phyloP scores from a whole-genome alignment of 1,139 yeast genomes.

The Geotrichum australiense region DNA sequence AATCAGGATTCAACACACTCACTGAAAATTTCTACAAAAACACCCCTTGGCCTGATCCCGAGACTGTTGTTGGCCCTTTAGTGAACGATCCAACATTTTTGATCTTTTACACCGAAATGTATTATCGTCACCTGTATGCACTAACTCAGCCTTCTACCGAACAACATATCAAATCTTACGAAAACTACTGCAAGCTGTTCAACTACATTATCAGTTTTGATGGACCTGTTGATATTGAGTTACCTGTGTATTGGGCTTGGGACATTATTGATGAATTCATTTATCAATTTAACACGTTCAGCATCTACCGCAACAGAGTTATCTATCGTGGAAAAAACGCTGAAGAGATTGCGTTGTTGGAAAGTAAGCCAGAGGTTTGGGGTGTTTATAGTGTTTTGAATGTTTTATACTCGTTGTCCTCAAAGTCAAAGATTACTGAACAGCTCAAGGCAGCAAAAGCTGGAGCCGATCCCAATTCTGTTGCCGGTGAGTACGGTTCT shows the following conservation, averaged over 20 bases:
- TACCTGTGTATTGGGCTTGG: conserved; percentile 46
- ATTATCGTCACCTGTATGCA: conserved; percentile 44
- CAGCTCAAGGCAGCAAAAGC: conserved; percentile 37
- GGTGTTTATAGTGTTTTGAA: conserved; percentile 43
- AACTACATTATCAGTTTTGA: conserved; percentile 40
- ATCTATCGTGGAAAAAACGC: conserved; percentile 31
- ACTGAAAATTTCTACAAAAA: conserved; percentile 41
- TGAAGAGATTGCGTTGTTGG: conserved; percentile 36
- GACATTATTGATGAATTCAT: conserved; percentile 47
- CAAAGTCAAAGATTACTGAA: conserved; percentile 40
- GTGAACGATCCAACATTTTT: conserved; percentile 42
- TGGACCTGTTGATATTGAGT: conserved; percentile 40
- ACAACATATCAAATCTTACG: conserved; percentile 42
- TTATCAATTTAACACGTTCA: conserved; percentile 43
- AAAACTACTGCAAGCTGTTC: conserved; percentile 44
- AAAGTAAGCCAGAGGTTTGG: conserved; percentile 41
- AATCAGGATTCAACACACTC: conserved; percentile 40
- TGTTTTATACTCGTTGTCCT: conserved; percentile 42
- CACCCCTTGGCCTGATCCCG: conserved; percentile 43
- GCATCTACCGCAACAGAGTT: conserved; percentile 38
- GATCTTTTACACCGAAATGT: conserved; percentile 42
- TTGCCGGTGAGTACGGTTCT: conserved; percentile 42
- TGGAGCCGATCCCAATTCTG: conserved; percentile 32
- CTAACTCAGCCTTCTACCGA: conserved; percentile 39
- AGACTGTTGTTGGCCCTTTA: conserved; percentile 37